Evolutionary conservation across 2,329 filamentous ascomycete genomes (phyloP), one percentile per base, ranked within the genome.

Genomic region (Apiospora rasikravindrae): DNA sequence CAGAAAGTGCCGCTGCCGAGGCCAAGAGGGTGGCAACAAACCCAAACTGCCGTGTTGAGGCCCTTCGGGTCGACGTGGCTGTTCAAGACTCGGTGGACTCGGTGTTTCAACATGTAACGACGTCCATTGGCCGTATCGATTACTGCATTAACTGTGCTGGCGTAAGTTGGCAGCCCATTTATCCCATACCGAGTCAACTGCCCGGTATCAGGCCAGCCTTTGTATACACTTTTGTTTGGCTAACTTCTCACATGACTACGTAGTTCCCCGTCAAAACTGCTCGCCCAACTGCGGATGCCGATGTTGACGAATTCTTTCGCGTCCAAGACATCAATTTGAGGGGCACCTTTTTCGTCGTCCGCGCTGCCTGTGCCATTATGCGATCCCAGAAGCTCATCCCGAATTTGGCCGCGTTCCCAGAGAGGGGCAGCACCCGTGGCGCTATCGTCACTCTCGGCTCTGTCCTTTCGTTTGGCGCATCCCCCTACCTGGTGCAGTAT

Each of bases 141-240:
- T 77, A 77, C 26, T 76, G 73, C 14, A 70, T 77, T n/a, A 75
- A 73, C 29, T 69, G 71, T 44, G 76, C 74, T 13, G 75, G 76
- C 26, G 74, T 76, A 70, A 70, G 72, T 69, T 45, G 16, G 16
- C 6, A 45, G 6, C 44, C 6, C 7, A 4, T 16, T 6, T 6
- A 3, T 22, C 6, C 19, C 16, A 7, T 45, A 37, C 44, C 44
- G 14, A 19, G 16, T 45, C 16, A 45, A 45, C 44, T 6, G 14
- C 6, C 44, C 16, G 16, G 44, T 19, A 45, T 45, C 19, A 19
- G 19, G 44, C 44, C 44, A 10, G 19, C 45, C 45, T 22, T 8
- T 47, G 45, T n/a, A 1, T 47, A 19, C 19, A 47, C n/a, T 47
- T 0, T 2, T 19, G 7, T 47, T 6, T n/a, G 19, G 19, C 45